Evolutionary conservation across 768 basidiomycete species (phyloP).

Genomic region (Obba rivulosa): DNA sequence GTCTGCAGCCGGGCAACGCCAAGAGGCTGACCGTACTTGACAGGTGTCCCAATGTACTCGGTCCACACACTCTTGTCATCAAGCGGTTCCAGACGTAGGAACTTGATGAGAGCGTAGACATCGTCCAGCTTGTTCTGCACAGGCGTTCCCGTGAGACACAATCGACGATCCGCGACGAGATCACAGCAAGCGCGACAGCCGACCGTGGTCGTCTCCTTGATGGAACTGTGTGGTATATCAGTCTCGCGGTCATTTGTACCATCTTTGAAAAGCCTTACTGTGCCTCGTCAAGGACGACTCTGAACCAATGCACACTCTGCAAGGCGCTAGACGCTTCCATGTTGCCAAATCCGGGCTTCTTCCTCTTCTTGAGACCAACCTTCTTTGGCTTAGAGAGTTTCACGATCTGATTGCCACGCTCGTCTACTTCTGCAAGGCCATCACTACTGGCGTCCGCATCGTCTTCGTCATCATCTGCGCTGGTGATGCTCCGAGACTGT

Average conservation of each 20-base stretch:
- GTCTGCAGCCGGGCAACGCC: constrained; percentile 93
- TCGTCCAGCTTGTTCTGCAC: constrained; percentile 99
- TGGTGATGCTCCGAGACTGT: constrained; percentile 63
- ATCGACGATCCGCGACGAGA: constrained; percentile 84
- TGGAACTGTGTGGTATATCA: constrained; percentile 53
- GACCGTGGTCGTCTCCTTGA: constrained; percentile 94
- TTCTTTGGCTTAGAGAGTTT: constrained; percentile 65
- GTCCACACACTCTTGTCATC: constrained; percentile 94
- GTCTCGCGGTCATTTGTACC: not conserved
- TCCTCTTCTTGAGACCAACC: constrained; percentile 62
- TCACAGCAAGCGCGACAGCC: constrained; percentile 95
- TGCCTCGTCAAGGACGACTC: constrained; percentile 90
- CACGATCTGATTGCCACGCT: constrained; percentile 55
- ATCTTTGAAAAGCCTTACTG: constrained; percentile 56
- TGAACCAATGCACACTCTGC: constrained; percentile 95
- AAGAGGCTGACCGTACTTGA: constrained; percentile 85
- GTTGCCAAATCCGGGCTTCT: constrained; percentile 31
- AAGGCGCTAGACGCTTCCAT: constrained; percentile 68
- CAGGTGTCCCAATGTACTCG: constrained; percentile 86
- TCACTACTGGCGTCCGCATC: constrained; percentile 62
- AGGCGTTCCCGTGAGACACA: constrained; percentile 96
- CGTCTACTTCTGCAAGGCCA: constrained; percentile 60
- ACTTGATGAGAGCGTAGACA: constrained; percentile 95
- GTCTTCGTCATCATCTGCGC: constrained; percentile 54
- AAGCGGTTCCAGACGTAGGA: constrained; percentile 85